These are phyloP conservation scores for Gillenia trifoliata DNA, from an alignment of 306 rosid species.

Conservation along the genomic window DNA sequence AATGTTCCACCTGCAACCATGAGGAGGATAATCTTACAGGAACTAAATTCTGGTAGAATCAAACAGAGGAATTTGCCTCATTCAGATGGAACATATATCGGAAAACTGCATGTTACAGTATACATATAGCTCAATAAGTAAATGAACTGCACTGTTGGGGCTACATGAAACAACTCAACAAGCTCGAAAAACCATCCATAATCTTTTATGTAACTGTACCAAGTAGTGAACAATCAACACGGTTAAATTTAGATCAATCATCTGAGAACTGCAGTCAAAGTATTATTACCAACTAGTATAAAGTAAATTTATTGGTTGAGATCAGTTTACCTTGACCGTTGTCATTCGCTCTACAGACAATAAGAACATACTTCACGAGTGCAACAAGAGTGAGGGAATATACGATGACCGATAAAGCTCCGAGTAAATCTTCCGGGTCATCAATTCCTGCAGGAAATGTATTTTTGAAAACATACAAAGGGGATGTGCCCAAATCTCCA, in stretches of 20 bases:
- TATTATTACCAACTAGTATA: background rate
- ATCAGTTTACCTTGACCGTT: slow-evolving; percentile 82
- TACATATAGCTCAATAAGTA: background rate
- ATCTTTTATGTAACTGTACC: background rate
- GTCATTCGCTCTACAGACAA: slow-evolving; percentile 93
- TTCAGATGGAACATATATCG: background rate
- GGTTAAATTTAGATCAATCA: background rate
- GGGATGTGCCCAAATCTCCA: slow-evolving; percentile 98
- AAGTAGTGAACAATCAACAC: background rate
- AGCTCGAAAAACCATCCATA: background rate
- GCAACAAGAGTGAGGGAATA: slow-evolving; percentile 90
- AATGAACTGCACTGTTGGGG: background rate
- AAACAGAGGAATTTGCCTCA: slow-evolving; percentile 6
- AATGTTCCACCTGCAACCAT: slow-evolving; percentile 74
- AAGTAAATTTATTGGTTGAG: slow-evolving; percentile 3
- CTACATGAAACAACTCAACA: background rate
- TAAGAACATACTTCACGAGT: slow-evolving; percentile 82
- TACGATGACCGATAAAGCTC: slow-evolving; percentile 87
- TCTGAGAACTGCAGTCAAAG: background rate
- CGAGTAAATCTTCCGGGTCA: slow-evolving; percentile 72
- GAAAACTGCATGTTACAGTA: background rate
- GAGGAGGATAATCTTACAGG: background rate
- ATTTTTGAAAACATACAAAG: slow-evolving; percentile 88
- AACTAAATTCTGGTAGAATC: slow-evolving; percentile 4
- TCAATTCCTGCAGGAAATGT: slow-evolving; percentile 66